Evolutionary conservation across 108 stramenopile species (phyloP).

Genomic region (Cyclotella baltica): DNA sequence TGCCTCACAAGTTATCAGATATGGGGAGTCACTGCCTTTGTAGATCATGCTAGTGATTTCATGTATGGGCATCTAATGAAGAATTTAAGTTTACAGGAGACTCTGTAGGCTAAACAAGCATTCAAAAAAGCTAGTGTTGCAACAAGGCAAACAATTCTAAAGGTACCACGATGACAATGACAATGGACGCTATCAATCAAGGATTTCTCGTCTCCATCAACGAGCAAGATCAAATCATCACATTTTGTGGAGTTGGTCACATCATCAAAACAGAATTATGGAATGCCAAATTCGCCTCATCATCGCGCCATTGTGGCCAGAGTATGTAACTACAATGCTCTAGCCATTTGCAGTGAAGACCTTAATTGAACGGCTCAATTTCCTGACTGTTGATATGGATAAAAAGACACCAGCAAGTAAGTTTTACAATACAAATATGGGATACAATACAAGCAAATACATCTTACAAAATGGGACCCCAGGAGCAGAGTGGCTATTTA

Average conservation of each 20-base stretch:
- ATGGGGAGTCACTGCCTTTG: too few relatives aligned
- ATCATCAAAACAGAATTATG: slow-evolving; percentile 61
- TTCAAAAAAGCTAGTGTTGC: slow-evolving; percentile 8
- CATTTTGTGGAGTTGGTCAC: slow-evolving; percentile 62
- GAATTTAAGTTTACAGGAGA: too few relatives aligned
- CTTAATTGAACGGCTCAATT: slow-evolving; percentile 11
- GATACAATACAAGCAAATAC: background rate
- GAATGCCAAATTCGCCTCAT: slow-evolving; percentile 52
- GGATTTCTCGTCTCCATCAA: slow-evolving; percentile 28
- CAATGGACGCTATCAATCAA: slow-evolving; percentile 42
- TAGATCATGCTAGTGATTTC: too few relatives aligned
- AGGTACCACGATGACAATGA: slow-evolving; percentile 72
- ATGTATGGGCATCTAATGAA: too few relatives aligned
- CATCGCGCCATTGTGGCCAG: slow-evolving; percentile 52
- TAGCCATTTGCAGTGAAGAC: slow-evolving; percentile 65
- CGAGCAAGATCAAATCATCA: slow-evolving; percentile 29
- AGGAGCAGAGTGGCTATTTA: slow-evolving; percentile 27
- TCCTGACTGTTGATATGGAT: background rate
- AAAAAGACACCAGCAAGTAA: background rate
- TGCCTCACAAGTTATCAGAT: too few relatives aligned
- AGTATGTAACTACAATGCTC: slow-evolving; percentile 40
- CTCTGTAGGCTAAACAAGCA: slow-evolving; percentile 38
- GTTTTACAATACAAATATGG: background rate
- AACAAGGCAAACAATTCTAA: slow-evolving; percentile 38
- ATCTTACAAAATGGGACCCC: slow-evolving; percentile 47